These are phyloP conservation scores for Neoascochyta sp. DNA, from an alignment of 2,329 filamentous ascomycete species.

Conservation along the genomic window DNA sequence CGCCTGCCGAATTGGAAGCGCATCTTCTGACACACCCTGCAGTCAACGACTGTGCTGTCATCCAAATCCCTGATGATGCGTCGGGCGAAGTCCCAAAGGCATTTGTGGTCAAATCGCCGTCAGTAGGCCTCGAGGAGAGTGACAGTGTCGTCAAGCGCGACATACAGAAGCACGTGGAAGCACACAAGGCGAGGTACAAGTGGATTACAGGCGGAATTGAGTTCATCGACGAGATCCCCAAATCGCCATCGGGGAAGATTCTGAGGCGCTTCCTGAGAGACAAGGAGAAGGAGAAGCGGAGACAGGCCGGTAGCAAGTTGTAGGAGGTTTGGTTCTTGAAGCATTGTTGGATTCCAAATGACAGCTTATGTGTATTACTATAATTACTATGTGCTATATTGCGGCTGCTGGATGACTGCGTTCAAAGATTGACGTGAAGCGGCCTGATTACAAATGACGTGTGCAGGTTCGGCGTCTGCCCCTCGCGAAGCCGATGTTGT, in stretches of 20 bases:
- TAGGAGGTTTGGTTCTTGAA: too few relatives aligned
- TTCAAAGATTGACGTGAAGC: too few relatives aligned
- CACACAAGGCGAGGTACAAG: conserved; percentile 60
- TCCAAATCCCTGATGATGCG: conserved; percentile 63
- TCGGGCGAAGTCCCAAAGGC: conserved; percentile 63
- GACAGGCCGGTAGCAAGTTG: conserved; percentile 63
- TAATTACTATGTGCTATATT: too few relatives aligned
- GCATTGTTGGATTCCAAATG: too few relatives aligned
- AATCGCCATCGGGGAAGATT: conserved; percentile 62
- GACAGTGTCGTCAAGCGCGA: conserved; percentile 47
- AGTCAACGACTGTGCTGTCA: conserved; percentile 77
- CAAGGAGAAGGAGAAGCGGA: conserved; percentile 65
- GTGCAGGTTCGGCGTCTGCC: conserved; percentile 22
- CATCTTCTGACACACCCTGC: conserved; percentile 70
- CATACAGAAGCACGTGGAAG: conserved; percentile 57
- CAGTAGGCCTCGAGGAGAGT: conserved; percentile 50
- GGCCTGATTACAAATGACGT: conserved; percentile 32
- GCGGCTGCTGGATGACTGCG: too few relatives aligned
- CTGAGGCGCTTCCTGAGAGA: conserved; percentile 64
- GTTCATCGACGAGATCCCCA: conserved; percentile 50
- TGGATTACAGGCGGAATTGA: conserved; percentile 60
- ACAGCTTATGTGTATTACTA: too few relatives aligned
- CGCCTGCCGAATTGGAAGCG: conserved; percentile 77
- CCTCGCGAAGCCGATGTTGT: conserved; percentile 18
- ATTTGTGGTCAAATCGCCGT: conserved; percentile 58